A percentile compares a stretch with the other conserved stretches of the same genome.
phyloP scores from a whole-genome alignment of 108 stramenopile species.

The Heterococcus sp. region DNA sequence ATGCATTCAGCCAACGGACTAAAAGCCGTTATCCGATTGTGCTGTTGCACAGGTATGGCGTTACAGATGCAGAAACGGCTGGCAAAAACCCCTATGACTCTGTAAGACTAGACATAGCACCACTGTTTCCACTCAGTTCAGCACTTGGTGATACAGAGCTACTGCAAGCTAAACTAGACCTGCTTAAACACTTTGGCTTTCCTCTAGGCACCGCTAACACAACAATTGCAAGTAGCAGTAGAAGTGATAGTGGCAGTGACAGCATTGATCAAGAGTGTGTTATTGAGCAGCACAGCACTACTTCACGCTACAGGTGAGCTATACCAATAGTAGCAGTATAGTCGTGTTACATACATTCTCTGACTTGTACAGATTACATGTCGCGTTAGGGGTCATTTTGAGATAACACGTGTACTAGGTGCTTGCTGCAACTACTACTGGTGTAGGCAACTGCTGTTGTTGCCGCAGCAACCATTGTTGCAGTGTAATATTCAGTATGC shows the following conservation, averaged over 20 bases:
- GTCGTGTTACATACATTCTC: background rate
- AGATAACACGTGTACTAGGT: no score
- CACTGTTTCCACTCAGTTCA: background rate
- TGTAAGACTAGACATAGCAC: background rate
- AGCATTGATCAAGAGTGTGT: background rate
- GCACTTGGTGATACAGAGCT: background rate
- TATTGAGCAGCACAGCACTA: background rate
- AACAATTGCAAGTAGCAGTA: background rate
- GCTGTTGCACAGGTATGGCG: background rate
- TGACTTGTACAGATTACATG: no score
- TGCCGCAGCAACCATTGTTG: background rate
- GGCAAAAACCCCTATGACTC: background rate
- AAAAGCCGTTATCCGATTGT: background rate
- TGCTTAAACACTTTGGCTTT: background rate
- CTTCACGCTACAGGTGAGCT: background rate
- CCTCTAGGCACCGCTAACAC: background rate
- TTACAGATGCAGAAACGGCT: background rate
- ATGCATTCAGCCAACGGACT: background rate
- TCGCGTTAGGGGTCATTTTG: no score
- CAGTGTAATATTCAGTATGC: background rate
- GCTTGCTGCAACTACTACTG: no score
- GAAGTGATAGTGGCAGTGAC: background rate
- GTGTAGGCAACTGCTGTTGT: no score
- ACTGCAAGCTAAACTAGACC: background rate
- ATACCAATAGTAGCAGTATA: background rate